Conservation (phyloP, 2,329 filamentous ascomycete genomes). For the Penicillium sp. region DNA sequence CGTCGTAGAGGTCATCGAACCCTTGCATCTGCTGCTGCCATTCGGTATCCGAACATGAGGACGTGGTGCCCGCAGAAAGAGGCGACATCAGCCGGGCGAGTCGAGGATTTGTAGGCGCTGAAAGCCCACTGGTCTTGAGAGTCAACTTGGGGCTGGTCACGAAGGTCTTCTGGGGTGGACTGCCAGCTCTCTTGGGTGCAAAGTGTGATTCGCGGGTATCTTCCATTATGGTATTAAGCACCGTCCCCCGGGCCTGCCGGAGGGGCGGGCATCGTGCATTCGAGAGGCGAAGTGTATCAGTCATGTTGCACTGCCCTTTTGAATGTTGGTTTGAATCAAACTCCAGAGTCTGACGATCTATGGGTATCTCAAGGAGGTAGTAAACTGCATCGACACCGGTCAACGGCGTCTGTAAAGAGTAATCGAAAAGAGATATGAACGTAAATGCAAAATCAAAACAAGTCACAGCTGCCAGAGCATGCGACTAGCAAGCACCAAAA, state of each 20-base stretch:
- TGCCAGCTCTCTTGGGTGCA: conserved; percentile 14
- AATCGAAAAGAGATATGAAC: conserved; percentile 14
- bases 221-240: conserved; percentile 66
- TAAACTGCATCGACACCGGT: conserved; percentile 32
- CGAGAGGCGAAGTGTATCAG: conserved; percentile 48
- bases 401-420: conserved; percentile 26
- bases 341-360: conserved; percentile 19
- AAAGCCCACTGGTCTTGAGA: conserved; percentile 33
- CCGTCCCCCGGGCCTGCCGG: conserved; percentile 58
- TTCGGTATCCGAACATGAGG: conserved; percentile 55
- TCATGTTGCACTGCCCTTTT: conserved; percentile 39
- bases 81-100: conserved; percentile 33
- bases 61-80: conserved; percentile 31
- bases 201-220: conserved; percentile 42
- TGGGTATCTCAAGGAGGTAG: conserved; percentile 26
- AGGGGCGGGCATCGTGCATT: conserved; percentile 52
- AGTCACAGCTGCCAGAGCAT: conserved; percentile 36
- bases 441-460: conserved; percentile 24
- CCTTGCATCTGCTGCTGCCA: conserved; percentile 65
- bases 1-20: conserved; percentile 85
- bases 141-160: conserved; percentile 33
- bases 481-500: conserved; percentile 24
- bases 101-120: conserved; percentile 20
- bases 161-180: conserved; percentile 7
- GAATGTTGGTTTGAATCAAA: conserved; percentile 28